Evolutionary conservation across 768 basidiomycete species (phyloP), one percentile per base, ranked within the genome.

Genomic region (Melanogaster broomeanus): DNA sequence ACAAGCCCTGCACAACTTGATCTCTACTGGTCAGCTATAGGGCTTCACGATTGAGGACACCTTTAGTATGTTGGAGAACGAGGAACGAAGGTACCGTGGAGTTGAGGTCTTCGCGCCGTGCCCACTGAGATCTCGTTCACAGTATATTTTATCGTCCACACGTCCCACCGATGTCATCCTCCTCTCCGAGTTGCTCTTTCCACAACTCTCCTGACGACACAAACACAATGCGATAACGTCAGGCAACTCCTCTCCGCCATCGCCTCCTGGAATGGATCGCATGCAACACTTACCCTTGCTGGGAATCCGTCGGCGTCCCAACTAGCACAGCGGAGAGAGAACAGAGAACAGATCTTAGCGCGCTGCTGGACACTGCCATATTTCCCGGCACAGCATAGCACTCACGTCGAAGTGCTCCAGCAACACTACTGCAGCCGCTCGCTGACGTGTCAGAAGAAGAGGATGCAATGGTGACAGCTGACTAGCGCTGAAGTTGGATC

Each of bases 191-290:
- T 88, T 15, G 79, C 89, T 9, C 77, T 93, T 2, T 83, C 87
- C 46, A 84, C 88, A 2, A 82, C 88, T 16, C 75, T 92, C 15
- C 77, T 85, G 62, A 86, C 83, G 12, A 90, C 88, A 0, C 87
- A 90, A 61, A 82, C 77, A 0, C 90, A 93, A 68, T 88, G 85
- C 61, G 90, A 92, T 62, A 88, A 87, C 52, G 82, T 93, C 57
- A 87, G 91, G 27, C 84, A 85, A 45, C n/a, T n/a, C n/a, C n/a
- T n/a, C n/a, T n/a, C n/a, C n/a, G n/a, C n/a, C n/a, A n/a, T n/a
- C n/a, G n/a, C 78, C 92, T 3, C 78, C 93, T 92, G 89, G 89
- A 90, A 81, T 50, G 87, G 87, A 22, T 79, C 84, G 3, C 84
- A 85, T 53, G 65, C 74, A 8, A 76, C 76, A 13, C 74, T 83